Evolutionary conservation across 768 basidiomycete genomes (phyloP), one percentile per base, ranked within the genome.

Genomic region (Thelephora ganbajun): DNA sequence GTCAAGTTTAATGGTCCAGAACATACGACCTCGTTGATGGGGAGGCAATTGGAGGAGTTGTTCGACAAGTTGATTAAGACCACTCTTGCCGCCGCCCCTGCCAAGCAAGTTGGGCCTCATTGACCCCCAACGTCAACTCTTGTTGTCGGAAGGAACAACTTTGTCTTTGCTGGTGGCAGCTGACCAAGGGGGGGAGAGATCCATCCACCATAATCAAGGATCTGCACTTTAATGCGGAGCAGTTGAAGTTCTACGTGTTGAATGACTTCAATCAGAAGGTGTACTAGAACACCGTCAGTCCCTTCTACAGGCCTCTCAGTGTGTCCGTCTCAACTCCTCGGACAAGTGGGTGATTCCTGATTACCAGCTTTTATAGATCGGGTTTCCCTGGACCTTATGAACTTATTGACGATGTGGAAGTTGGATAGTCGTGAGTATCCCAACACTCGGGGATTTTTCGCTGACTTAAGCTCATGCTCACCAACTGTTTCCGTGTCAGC

Each of bases 151-250:
- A 85, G 90, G 42, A 83, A 80, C 20, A 86, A 89, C 5, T 62
- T 61, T 11, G 71, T 73, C 23, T 61, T 63, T 49, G 69, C 71
- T 51, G 68, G 64, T 22, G 74, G 76, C 19, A 22, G 39, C 12
- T 80, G 96, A n/a, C 94, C 94, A 1, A 98, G 97, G 67, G 86
- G 96, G 47, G n/a, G n/a, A n/a, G 96, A 99, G 63, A 93, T 97
- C 23, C 94, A 97, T 59, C 89, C 94, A 3, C 94, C 93, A 11
- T 83, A 90, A 18, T 80, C 0, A 93, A 91, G 63, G 94, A 97
- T 57, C 64, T 92, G 9, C 76, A 82, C 50, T 75, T 80, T 12
- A 80, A 80, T 7, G 73, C 69, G 20, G 88, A 92, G 58, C 93
- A 97, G 65, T 71, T 96, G 48, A 79, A 79, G 57, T 94, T 80